phyloP scores from a whole-genome alignment of 73 alveolate species.

The Paramecium pentaurelia region DNA sequence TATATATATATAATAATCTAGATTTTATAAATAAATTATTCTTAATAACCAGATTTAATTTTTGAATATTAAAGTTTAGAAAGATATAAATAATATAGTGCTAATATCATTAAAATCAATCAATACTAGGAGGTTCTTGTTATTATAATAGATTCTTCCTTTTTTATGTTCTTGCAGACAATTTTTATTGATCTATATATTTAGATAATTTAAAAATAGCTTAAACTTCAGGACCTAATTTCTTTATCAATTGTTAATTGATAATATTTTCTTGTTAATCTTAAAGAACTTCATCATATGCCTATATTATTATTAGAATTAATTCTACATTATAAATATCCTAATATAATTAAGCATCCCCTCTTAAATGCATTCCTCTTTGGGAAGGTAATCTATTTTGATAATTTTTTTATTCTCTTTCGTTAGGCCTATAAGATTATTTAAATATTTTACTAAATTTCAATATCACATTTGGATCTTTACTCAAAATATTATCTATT shows the following conservation, averaged over 20 bases:
- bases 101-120: neutral
- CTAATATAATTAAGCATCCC: neutral
- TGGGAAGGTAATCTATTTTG: neutral
- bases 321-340: neutral
- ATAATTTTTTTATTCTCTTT: too few species aligned
- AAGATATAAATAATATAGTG: too few species aligned
- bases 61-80: neutral
- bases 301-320: neutral
- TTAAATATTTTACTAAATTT: neutral
- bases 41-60: too few species aligned
- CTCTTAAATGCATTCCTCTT: neutral
- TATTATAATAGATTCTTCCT: neutral
- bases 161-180: neutral
- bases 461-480: neutral
- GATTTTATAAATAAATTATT: too few species aligned
- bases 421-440: neutral
- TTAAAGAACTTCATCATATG: slow-evolving; percentile 12
- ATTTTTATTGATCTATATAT: neutral
- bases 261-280: neutral
- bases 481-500: neutral
- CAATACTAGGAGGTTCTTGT: neutral
- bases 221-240: neutral
- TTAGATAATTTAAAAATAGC: neutral
- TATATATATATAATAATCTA: too few species aligned
- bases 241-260: neutral